Conservation (phyloP, 2,329 filamentous ascomycete genomes). For the Claviceps sp. region DNA sequence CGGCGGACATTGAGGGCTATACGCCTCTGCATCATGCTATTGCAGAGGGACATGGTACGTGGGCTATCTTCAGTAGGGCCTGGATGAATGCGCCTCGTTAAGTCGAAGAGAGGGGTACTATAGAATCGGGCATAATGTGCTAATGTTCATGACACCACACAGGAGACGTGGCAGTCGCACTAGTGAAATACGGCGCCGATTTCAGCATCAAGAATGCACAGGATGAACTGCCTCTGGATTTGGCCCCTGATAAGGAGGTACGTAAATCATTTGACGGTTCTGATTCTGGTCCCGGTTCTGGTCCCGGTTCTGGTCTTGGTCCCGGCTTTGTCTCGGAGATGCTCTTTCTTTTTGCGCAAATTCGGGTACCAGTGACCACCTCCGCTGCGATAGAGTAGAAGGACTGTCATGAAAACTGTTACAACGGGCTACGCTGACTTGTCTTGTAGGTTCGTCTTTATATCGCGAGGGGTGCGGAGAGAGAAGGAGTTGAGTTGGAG, state of each 20-base stretch:
- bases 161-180: slow-evolving; percentile 68
- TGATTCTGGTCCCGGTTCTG: too few species aligned
- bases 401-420: not conserved
- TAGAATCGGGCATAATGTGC: not conserved
- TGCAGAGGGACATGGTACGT: slow-evolving; percentile 55
- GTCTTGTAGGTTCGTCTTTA: slow-evolving; percentile 54
- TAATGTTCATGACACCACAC: not conserved
- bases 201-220: slow-evolving; percentile 61
- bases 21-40: slow-evolving; percentile 84
- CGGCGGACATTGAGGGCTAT: slow-evolving; percentile 67
- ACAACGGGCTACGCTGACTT: not conserved
- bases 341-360: too few species aligned
- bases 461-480: slow-evolving; percentile 64
- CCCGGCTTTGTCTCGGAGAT: too few species aligned
- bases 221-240: slow-evolving; percentile 59
- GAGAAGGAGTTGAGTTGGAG: slow-evolving; percentile 61
- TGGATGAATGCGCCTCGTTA: too few species aligned
- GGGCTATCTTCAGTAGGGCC: too few species aligned
- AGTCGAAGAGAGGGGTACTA: too few species aligned
- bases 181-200: slow-evolving; percentile 79
- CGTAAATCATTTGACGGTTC: slow-evolving; percentile 12
- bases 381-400: too few species aligned
- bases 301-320: too few species aligned
- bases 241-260: slow-evolving; percentile 79
- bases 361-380: too few species aligned